These are phyloP conservation scores for Aureobasidium sp. DNA, from an alignment of 2,329 filamentous ascomycete genomes.

Conservation along the genomic window DNA sequence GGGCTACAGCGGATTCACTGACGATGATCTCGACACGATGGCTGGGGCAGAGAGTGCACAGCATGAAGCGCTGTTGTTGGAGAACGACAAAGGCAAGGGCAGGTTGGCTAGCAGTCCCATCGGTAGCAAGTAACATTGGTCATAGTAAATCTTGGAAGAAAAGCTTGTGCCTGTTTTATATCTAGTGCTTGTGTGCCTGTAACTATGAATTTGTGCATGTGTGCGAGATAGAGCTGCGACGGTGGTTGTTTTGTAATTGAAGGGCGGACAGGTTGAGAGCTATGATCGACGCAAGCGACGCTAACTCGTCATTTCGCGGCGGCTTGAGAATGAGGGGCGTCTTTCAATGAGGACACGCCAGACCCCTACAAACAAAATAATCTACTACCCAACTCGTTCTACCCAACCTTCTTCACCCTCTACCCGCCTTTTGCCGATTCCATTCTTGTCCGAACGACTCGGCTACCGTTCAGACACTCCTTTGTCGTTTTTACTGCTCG, in stretches of 20 bases:
- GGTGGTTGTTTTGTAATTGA: background rate
- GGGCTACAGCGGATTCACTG: slow-evolving; percentile 43
- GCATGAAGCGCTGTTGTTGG: slow-evolving; percentile 9
- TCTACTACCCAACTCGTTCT: background rate
- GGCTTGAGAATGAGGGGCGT: background rate
- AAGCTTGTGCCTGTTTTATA: background rate
- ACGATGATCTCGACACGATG: slow-evolving; percentile 21
- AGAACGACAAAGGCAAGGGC: slow-evolving; percentile 13
- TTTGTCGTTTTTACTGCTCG: background rate
- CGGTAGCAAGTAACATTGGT: slow-evolving; percentile 9
- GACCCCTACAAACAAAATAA: slow-evolving; percentile 8
- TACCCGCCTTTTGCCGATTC: background rate
- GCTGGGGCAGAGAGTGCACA: slow-evolving; percentile 3
- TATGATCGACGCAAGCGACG: background rate
- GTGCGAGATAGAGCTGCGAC: background rate
- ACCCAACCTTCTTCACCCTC: background rate
- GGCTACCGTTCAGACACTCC: background rate
- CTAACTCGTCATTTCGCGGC: slow-evolving; percentile 1
- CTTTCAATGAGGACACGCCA: background rate
- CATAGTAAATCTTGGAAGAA: slow-evolving; percentile 10
- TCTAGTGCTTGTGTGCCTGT: background rate
- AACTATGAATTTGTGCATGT: background rate
- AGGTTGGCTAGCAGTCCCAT: slow-evolving; percentile 12
- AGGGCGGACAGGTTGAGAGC: background rate
- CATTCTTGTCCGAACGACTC: background rate